phyloP scores from a whole-genome alignment of 306 rosid species.

The Sesbania bispinosa region DNA sequence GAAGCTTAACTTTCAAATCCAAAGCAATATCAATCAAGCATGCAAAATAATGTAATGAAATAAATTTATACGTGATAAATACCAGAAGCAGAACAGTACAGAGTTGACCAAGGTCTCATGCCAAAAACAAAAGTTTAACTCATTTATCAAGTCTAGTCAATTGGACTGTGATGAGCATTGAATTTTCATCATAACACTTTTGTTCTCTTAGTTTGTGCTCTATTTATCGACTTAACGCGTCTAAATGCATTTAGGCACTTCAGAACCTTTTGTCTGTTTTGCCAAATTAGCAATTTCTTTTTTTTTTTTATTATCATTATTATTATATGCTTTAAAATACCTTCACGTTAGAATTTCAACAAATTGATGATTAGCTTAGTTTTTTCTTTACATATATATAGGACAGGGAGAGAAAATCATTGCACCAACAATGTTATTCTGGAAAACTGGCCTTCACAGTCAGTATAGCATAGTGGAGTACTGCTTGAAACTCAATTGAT shows the following conservation, averaged over 20 bases:
- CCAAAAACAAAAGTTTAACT: not conserved
- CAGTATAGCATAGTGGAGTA: not conserved
- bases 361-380: not conserved
- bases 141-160: slow-evolving; percentile 1
- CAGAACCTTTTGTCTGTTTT: not conserved
- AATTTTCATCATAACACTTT: not conserved
- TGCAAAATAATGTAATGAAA: not conserved
- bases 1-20: slow-evolving; percentile 7
- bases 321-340: not conserved
- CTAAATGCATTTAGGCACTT: slow-evolving; percentile 11
- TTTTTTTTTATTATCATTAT: not conserved
- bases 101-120: not conserved
- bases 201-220: not conserved
- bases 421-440: slow-evolving; percentile 6
- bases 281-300: not conserved
- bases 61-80: not conserved
- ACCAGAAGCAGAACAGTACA: slow-evolving; percentile 3
- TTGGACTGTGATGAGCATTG: not conserved
- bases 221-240: not conserved
- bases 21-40: not conserved
- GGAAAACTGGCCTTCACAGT: slow-evolving; percentile 4
- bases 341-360: slow-evolving; percentile 8
- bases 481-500: slow-evolving; percentile 7
- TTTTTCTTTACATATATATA: not conserved
- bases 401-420: slow-evolving; percentile 4